Percentiles rank a stretch among this genome's conserved stretches.
phyloP scores from a whole-genome alignment of 371 early-diverging fungal species.

The Basidiobolus heterosporus region DNA sequence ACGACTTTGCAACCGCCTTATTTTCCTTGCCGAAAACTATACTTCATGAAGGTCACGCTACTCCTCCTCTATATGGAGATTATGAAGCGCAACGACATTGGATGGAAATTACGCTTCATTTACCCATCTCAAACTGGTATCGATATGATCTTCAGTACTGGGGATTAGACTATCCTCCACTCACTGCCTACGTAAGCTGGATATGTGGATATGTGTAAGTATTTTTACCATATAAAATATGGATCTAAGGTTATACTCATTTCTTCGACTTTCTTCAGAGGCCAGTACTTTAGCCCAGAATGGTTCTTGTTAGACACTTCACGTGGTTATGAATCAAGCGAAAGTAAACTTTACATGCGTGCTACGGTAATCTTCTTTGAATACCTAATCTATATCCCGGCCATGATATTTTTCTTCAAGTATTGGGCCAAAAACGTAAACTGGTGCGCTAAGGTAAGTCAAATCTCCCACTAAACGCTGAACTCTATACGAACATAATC shows the following conservation, averaged over 20 bases:
- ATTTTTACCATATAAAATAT: neutral
- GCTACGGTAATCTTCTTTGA: constrained; percentile 61
- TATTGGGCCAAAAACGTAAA: constrained; percentile 15
- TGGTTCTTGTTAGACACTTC: constrained; percentile 77
- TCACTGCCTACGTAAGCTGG: constrained; percentile 84
- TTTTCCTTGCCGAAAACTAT: neutral
- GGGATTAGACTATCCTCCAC: constrained; percentile 92
- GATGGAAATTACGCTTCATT: constrained; percentile 79
- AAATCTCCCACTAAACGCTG: neutral
- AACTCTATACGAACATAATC: too few relatives aligned
- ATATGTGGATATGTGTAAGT: constrained; percentile 62
- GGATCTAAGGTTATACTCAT: neutral
- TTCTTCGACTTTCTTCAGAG: constrained; percentile 21
- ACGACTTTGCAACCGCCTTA: neutral
- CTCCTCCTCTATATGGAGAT: constrained; percentile 77
- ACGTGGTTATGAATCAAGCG: constrained; percentile 58
- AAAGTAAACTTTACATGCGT: constrained; percentile 80
- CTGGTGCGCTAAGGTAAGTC: constrained; percentile 10
- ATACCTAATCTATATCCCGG: constrained; percentile 54
- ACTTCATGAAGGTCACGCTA: constrained; percentile 11
- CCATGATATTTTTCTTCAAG: constrained; percentile 37
- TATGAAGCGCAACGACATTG: constrained; percentile 96
- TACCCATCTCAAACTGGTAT: constrained; percentile 75
- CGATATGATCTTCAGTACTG: constrained; percentile 72
- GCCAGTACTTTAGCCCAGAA: constrained; percentile 46